phyloP scores from a whole-genome alignment of 202 grass and related monocot species.

The Panicum hallii region DNA sequence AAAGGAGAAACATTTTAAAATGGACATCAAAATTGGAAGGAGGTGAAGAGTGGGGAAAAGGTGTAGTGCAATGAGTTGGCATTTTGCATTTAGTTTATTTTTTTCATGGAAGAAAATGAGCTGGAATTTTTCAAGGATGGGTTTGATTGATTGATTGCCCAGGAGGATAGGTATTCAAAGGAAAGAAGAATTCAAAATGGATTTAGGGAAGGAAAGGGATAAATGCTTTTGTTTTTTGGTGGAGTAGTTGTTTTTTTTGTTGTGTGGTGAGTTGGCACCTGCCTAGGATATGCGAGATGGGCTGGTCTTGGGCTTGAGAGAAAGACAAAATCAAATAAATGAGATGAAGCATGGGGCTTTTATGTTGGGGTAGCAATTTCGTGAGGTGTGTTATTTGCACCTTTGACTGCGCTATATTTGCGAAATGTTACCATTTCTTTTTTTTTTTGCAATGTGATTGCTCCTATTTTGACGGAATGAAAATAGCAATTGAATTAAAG shows the following conservation, averaged over 20 bases:
- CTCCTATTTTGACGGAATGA: background rate
- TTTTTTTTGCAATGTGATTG: background rate
- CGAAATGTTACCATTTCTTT: background rate
- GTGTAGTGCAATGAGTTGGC: constrained; percentile 30
- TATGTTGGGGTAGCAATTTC: background rate
- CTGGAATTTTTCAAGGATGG: constrained; percentile 11
- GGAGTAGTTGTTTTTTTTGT: background rate
- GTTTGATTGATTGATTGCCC: constrained; percentile 18
- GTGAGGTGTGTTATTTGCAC: background rate
- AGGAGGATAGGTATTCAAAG: background rate
- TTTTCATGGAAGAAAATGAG: background rate
- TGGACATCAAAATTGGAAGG: constrained; percentile 11
- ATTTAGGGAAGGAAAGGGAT: background rate
- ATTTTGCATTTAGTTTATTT: background rate
- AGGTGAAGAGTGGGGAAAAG: background rate
- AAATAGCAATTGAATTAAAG: background rate
- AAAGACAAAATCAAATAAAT: background rate
- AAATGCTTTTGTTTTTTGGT: background rate
- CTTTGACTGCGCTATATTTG: background rate
- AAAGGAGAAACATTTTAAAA: constrained; percentile 11
- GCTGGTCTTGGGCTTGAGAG: background rate
- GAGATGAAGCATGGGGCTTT: background rate
- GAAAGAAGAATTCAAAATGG: constrained; percentile 10
- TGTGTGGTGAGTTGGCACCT: background rate
- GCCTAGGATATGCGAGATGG: background rate